Percentiles rank a stretch among this genome's conserved stretches.
Evolutionary conservation across 495 filamentous ascomycete genomes (phyloP).

Genomic region (Delitschia confertaspora): DNA sequence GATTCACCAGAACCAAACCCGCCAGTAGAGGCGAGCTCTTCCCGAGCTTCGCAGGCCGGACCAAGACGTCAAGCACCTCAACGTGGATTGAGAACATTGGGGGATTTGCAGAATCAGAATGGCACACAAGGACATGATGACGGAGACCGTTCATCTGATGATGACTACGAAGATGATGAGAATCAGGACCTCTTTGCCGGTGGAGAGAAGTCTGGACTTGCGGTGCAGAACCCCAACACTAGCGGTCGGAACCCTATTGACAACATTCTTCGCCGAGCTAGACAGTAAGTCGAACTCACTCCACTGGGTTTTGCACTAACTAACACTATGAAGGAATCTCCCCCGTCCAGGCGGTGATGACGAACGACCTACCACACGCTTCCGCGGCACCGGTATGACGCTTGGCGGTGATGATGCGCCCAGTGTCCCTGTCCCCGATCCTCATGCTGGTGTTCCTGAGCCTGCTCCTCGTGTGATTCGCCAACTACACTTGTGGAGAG

Average conservation of each 20-base stretch:
- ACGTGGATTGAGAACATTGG: slow-evolving; percentile 47
- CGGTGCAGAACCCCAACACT: slow-evolving; percentile 76
- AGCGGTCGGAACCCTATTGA: slow-evolving; percentile 46
- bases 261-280: slow-evolving; percentile 77
- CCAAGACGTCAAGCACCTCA: slow-evolving; percentile 28
- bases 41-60: slow-evolving; percentile 11
- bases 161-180: slow-evolving; percentile 52
- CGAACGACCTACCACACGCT: slow-evolving; percentile 45
- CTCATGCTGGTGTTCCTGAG: slow-evolving; percentile 40
- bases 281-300: slow-evolving; percentile 46
- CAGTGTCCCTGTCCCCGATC: slow-evolving; percentile 61
- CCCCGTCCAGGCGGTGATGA: slow-evolving; percentile 51
- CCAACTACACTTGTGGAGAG: slow-evolving; percentile 79
- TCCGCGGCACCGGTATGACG: slow-evolving; percentile 74
- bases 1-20: too few species aligned
- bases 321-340: slow-evolving; percentile 44
- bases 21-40: slow-evolving; percentile 9
- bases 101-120: slow-evolving; percentile 43
- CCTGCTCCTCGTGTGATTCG: slow-evolving; percentile 50
- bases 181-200: slow-evolving; percentile 84
- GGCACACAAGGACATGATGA: slow-evolving; percentile 49
- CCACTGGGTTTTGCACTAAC: not conserved
- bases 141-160: slow-evolving; percentile 50
- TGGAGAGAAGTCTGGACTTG: slow-evolving; percentile 92
- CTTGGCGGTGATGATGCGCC: slow-evolving; percentile 84